Evolutionary conservation across 192 early-diverging fungal species (phyloP), one percentile per base, ranked within the genome.

Genomic region (Coemansia sp.): DNA sequence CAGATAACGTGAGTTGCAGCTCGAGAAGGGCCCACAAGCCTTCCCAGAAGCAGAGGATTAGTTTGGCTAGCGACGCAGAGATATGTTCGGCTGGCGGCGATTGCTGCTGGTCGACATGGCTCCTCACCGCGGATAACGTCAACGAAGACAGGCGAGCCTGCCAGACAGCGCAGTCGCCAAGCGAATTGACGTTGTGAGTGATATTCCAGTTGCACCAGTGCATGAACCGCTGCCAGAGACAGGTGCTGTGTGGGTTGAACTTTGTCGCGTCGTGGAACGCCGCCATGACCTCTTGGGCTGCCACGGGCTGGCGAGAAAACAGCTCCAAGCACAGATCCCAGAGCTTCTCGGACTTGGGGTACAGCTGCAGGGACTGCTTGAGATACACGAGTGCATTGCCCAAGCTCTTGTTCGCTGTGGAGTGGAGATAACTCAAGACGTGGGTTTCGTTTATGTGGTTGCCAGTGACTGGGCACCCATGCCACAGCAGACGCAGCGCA

Each of bases 291-390:
- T 80, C 79, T 20, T 69, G 40, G 0, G 70, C 60, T 2, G 61
- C 29, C 5, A 64, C 64, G 2, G 39, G n/a, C 29, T 80, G 79
- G 33, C 74, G 70, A 18, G 69, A 40, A 50, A 75, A 80, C 43
- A 80, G 73, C 67, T 80, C 79, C 27, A 80, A 44, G 38, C 75
- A 80, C 15, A 80, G 29, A 41, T 80, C 79, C 79, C 79, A 80
- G 40, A 80, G 79, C 34, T 66, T 52, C 52, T 80, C 79, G 11
- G 79, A 75, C 5, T 62, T 47, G 8, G 79, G 79, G 11, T 66
- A 41, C 40, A n/a, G 20, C 52, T 75, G 73, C 3, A 80, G 50
- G 20, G 70, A 57, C 12, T 70, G 49, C 52, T 63, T 53, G 41
- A 80, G 62, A 15, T 40, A 50, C 43, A 65, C 39, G n/a, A 80